Evolutionary conservation across 2,329 filamentous ascomycete genomes (phyloP), one percentile per base, ranked within the genome.

Genomic region (Aaosphaeria pasadenensis): DNA sequence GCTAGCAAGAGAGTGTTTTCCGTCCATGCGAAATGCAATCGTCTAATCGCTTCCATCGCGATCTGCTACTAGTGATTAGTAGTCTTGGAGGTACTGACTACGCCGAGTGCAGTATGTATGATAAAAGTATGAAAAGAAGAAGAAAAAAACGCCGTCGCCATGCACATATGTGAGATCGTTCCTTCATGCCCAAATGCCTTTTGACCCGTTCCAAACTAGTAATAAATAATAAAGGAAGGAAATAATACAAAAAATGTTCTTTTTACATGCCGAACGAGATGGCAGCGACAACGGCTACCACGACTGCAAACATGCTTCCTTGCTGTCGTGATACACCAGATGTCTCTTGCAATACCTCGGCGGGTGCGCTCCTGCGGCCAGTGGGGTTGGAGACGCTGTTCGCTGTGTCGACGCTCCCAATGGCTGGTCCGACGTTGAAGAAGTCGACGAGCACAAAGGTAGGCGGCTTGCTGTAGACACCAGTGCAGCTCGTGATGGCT

Each of bases 371-470:
- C 53, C 48, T 63, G 40, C 67, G 53, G 0, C 67, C 67, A 6
- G 48, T 49, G 4, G 62, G 50, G 6, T 48, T 50, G 6, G 47
- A 45, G n/a, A 82, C 74, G 4, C 75, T 74, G 67, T 94, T 95
- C 60, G 90, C 70, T 41, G 58, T 86, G 69, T 94, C 89, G 2
- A 87, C 85, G 0, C 85, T 84, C 5, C 77, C 74, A 46, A 94
- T 82, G 31, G 87, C 81, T 0, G 86, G 83, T 0, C 86, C 88
- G 50, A 84, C 77, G 65, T 89, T 85, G 68, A 85, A 91, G 68
- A 90, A 92, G 69, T 95, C 89, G 1, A 92, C 87, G 7, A 94
- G 77, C 17, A 89, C 78, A 58, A 89, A 91, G 3, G 78, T 84
- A n/a, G 89, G 87, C 43, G 77, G 74, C 30, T 73, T 69, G n/a